Evolutionary conservation across 2,329 filamentous ascomycete species (phyloP).

Genomic region (Didymella exigua): DNA sequence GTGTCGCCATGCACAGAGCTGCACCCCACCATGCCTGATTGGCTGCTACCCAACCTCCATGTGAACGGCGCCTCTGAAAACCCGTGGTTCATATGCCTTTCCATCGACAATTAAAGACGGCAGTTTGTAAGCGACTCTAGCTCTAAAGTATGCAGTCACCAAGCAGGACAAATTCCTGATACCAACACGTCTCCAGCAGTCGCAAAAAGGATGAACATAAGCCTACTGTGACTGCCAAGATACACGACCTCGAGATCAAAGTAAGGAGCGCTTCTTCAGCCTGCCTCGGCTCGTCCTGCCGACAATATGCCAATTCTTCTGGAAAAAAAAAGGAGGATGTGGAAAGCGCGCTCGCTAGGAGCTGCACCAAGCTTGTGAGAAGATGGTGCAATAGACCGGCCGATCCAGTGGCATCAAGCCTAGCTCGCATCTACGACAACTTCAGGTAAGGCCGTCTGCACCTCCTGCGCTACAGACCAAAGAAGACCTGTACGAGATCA

Average conservation of each 20-base stretch:
- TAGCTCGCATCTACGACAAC: constrained; percentile 1
- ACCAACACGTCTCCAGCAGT: not conserved
- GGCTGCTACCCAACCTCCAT: not conserved
- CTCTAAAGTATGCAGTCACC: not conserved
- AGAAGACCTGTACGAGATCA: not conserved
- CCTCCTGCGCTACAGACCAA: not conserved
- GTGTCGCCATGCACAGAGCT: not conserved
- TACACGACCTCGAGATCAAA: not conserved
- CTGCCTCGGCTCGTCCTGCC: not conserved
- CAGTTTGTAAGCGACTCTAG: not conserved
- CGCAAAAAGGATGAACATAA: not conserved
- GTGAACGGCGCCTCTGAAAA: constrained; percentile 1
- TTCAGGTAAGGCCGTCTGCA: not conserved
- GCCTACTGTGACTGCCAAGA: not conserved
- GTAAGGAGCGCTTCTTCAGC: not conserved
- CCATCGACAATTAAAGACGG: not conserved
- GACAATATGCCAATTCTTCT: not conserved
- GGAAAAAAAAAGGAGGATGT: not conserved
- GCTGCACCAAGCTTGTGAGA: not conserved
- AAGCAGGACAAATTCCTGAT: not conserved
- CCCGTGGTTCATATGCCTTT: not conserved
- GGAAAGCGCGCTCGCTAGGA: not conserved
- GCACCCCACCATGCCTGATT: not conserved
- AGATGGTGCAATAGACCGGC: not conserved
- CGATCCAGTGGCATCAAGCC: not conserved